Evolutionary conservation across 768 basidiomycete species (phyloP).

Genomic region (Naganishia randhawae): DNA sequence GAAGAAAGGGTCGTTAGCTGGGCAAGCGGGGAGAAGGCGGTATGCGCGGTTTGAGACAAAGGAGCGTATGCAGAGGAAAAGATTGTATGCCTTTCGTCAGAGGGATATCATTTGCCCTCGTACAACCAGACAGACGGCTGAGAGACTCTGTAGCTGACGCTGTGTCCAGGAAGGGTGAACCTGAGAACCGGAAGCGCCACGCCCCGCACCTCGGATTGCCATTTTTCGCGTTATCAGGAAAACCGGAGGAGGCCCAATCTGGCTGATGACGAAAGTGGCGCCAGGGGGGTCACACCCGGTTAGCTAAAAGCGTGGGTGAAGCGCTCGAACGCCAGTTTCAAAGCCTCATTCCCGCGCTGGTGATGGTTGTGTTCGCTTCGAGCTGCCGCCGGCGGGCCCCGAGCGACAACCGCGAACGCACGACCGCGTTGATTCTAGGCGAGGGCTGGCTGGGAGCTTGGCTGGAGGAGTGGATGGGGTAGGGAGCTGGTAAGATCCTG

Average conservation of each 20-base stretch:
- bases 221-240: not conserved
- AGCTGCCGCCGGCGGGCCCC: not conserved
- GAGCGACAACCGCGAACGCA: too few species aligned
- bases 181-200: not conserved
- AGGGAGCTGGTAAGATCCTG: too few species aligned
- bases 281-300: not conserved
- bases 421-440: too few species aligned
- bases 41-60: not conserved
- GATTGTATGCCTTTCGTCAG: not conserved
- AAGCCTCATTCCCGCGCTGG: constrained; percentile 3
- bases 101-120: too few species aligned
- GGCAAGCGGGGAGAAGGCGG: not conserved
- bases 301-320: not conserved
- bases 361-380: not conserved
- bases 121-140: too few species aligned
- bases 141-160: too few species aligned
- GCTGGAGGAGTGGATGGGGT: too few species aligned
- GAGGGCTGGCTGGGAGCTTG: too few species aligned
- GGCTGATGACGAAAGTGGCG: not conserved
- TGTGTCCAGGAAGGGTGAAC: not conserved
- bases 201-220: not conserved
- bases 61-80: not conserved
- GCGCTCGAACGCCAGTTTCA: not conserved
- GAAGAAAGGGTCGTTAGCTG: not conserved
- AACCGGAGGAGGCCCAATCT: not conserved